Conservation (phyloP, 129 eudicot species). For the Dittrichia graveolens region DNA sequence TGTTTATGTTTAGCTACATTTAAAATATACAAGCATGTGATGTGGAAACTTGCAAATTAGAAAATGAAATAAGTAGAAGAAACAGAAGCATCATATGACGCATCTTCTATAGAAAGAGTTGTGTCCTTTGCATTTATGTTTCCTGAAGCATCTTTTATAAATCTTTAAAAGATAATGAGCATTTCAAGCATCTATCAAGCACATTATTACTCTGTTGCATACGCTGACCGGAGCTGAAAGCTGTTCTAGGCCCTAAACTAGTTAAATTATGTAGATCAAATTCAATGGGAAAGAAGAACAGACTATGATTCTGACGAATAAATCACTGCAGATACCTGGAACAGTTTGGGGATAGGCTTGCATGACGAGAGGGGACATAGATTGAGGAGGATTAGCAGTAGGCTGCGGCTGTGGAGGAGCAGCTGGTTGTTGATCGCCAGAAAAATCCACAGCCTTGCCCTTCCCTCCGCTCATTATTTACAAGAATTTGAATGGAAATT, state of each 20-base stretch:
- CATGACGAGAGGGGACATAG: not conserved
- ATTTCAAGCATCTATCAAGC: not conserved
- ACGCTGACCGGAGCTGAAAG: not conserved
- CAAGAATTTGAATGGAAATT: not conserved
- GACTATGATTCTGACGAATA: not conserved
- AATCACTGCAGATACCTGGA: constrained; percentile 24
- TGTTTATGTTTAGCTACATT: not conserved
- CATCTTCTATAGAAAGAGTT: not conserved
- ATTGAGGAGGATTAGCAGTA: constrained; percentile 1
- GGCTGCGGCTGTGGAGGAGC: constrained; percentile 23
- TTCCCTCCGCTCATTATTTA: constrained; percentile 22
- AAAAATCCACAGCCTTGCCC: constrained; percentile 6
- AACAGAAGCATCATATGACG: not conserved
- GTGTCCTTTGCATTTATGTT: not conserved
- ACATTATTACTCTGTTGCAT: not conserved
- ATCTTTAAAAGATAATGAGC: not conserved
- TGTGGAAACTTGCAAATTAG: constrained; percentile 12
- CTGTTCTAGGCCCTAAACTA: constrained; percentile 1
- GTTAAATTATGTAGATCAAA: not conserved
- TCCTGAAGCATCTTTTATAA: not conserved
- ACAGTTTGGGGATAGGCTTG: constrained; percentile 13
- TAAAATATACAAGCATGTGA: not conserved
- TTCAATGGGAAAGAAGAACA: not conserved
- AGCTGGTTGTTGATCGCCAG: constrained; percentile 24
- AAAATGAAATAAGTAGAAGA: not conserved